Evolutionary conservation across 2,329 filamentous ascomycete genomes (phyloP).

Genomic region (Neofusicoccum laricinum): DNA sequence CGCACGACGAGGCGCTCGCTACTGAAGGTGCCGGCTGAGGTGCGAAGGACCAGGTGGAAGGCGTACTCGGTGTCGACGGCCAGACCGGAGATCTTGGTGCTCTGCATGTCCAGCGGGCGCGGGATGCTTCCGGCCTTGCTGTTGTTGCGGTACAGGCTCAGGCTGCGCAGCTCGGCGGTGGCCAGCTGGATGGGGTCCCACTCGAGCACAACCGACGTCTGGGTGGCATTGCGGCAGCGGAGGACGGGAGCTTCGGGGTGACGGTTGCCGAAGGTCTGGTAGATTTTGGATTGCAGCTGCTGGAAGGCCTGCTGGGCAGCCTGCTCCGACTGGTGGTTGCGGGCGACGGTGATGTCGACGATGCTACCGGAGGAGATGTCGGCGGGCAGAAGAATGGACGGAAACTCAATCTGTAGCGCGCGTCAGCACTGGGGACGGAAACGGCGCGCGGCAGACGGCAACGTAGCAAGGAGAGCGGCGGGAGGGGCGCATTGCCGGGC

Average conservation of each 20-base stretch:
- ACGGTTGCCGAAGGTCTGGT: conserved; percentile 76
- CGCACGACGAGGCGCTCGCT: conserved; percentile 81
- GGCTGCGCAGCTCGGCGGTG: conserved; percentile 83
- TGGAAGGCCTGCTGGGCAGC: conserved; percentile 74
- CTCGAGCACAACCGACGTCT: conserved; percentile 96
- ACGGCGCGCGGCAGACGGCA: not conserved
- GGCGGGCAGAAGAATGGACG: conserved; percentile 90
- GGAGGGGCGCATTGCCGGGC: conserved; percentile 20
- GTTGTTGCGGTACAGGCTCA: conserved; percentile 91
- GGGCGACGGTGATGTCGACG: conserved; percentile 92
- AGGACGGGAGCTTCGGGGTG: conserved; percentile 75
- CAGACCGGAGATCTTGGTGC: conserved; percentile 93
- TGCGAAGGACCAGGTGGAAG: conserved; percentile 89
- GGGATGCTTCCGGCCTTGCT: conserved; percentile 96
- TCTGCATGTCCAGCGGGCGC: conserved; percentile 78
- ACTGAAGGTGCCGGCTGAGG: conserved; percentile 80
- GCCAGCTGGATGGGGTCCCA: conserved; percentile 95
- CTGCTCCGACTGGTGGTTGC: conserved; percentile 77
- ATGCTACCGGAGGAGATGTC: conserved; percentile 96
- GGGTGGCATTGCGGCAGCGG: conserved; percentile 92
- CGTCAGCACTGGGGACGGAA: conserved; percentile 11
- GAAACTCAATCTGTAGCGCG: conserved; percentile 82
- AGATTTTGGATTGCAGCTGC: conserved; percentile 84
- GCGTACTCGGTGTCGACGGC: conserved; percentile 96
- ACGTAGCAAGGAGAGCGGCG: conserved; percentile 19